A percentile compares a stretch with the other conserved stretches of the same genome.
Conservation (phyloP, 305 asterid species). For the Rubia occidens region DNA sequence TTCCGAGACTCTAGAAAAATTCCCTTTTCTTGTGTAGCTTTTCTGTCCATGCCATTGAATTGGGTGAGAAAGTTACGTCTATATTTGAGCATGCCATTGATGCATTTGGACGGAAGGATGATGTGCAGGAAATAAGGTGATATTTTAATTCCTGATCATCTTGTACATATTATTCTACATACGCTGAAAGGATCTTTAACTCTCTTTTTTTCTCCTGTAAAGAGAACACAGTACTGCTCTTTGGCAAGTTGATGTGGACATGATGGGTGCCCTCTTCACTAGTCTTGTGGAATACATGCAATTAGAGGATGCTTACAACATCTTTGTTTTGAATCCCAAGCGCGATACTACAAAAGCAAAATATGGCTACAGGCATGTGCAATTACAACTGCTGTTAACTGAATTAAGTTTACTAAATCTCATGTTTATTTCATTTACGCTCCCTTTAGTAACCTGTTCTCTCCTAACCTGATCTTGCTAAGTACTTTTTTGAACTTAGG, state of each 20-base stretch:
- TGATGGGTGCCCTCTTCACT: slow-evolving; percentile 67
- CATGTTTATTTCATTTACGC: not conserved
- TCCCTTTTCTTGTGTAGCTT: slow-evolving; percentile 48
- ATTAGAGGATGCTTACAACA: slow-evolving; percentile 72
- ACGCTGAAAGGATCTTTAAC: not conserved
- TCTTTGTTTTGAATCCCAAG: slow-evolving; percentile 84
- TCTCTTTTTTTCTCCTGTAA: slow-evolving; percentile 17
- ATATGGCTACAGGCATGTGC: slow-evolving; percentile 77
- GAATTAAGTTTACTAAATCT: not conserved
- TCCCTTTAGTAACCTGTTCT: not conserved
- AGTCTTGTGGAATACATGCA: slow-evolving; percentile 92
- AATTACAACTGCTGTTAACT: slow-evolving; percentile 10
- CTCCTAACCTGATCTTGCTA: not conserved
- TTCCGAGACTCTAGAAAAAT: slow-evolving; percentile 11
- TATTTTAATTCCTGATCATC: slow-evolving; percentile 8
- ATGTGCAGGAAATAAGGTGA: slow-evolving; percentile 50
- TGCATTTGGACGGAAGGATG: slow-evolving; percentile 77
- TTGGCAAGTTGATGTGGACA: slow-evolving; percentile 96
- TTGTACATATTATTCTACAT: not conserved
- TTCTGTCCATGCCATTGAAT: slow-evolving; percentile 91
- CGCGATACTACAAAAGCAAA: slow-evolving; percentile 52
- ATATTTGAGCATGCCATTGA: slow-evolving; percentile 80
- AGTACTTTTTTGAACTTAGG: not conserved
- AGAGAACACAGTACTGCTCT: slow-evolving; percentile 59
- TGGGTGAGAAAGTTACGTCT: slow-evolving; percentile 84